Percentiles rank a stretch among this genome's conserved stretches.
Evolutionary conservation across 1,284 basidiomycete species (phyloP).

Genomic region (Puccinia novopanici): DNA sequence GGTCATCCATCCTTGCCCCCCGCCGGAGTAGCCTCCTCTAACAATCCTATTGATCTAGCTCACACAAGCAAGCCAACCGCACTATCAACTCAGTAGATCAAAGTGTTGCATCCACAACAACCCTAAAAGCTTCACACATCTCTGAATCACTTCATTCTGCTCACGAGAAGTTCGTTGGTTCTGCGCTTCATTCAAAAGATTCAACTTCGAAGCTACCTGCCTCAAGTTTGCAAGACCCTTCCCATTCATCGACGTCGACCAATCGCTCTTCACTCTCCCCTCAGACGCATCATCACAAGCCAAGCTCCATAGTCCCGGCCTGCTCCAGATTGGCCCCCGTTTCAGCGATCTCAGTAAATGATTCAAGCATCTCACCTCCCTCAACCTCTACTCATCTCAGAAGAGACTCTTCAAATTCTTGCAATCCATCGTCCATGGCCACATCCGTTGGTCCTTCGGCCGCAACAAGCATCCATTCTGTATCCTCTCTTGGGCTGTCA

Average conservation of each 20-base stretch:
- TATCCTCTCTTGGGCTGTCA: conserved; percentile 17
- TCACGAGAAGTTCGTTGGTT: background rate
- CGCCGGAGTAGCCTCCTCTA: background rate
- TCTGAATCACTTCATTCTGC: background rate
- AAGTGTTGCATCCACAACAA: background rate
- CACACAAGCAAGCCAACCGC: background rate
- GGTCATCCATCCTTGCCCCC: conserved; percentile 1
- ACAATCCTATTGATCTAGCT: conserved; percentile 9
- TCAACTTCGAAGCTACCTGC: conserved; percentile 18
- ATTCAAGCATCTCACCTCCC: conserved; percentile 25
- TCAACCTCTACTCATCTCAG: conserved; percentile 11
- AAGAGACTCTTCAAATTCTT: conserved; percentile 16
- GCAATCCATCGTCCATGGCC: conserved; percentile 18
- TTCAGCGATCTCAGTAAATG: conserved; percentile 10
- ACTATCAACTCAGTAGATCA: background rate
- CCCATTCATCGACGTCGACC: conserved; percentile 6
- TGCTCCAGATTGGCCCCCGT: conserved; percentile 21
- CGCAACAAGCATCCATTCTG: background rate
- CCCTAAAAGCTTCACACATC: background rate
- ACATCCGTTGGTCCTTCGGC: conserved; percentile 19
- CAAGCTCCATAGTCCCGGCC: background rate
- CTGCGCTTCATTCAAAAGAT: background rate
- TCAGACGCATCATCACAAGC: too few species aligned
- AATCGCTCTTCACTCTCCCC: conserved; percentile 26
- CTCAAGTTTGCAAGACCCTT: conserved; percentile 14